These are phyloP conservation scores for Agaricus blazei DNA, from an alignment of 768 basidiomycete species.

Conservation along the genomic window DNA sequence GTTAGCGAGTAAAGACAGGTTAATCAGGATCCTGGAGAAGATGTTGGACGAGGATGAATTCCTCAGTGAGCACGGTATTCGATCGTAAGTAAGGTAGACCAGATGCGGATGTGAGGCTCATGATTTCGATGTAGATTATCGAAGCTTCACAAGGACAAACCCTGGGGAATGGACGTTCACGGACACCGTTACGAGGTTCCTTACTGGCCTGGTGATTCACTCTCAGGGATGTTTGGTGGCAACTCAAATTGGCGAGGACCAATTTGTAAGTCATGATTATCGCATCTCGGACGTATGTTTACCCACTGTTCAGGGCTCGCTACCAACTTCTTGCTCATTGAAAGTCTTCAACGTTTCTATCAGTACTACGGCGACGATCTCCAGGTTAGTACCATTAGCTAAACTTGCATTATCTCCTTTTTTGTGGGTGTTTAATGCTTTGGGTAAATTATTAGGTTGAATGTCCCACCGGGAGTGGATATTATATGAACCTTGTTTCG, in stretches of 20 bases:
- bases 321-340: constrained; percentile 93
- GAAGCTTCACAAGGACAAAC: constrained; percentile 83
- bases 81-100: constrained; percentile 63
- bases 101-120: neutral
- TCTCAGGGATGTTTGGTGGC: constrained; percentile 97
- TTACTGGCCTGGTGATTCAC: constrained; percentile 98
- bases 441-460: constrained; percentile 50
- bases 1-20: constrained; percentile 85
- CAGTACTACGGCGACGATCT: constrained; percentile 95
- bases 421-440: neutral
- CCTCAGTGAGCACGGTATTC: constrained; percentile 89
- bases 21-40: constrained; percentile 85
- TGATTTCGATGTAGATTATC: constrained; percentile 57
- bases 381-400: constrained; percentile 35
- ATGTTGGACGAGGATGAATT: constrained; percentile 99
- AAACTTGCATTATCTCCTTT: neutral
- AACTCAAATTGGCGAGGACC: constrained; percentile 98
- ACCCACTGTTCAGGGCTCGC: constrained; percentile 67
- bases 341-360: constrained; percentile 94
- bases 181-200: constrained; percentile 88
- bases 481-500: constrained; percentile 90
- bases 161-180: constrained; percentile 93
- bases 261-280: constrained; percentile 50
- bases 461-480: constrained; percentile 96
- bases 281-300: neutral